phyloP scores from a whole-genome alignment of 2,329 filamentous ascomycete genomes.

The Beauveria scarabaeidicola region DNA sequence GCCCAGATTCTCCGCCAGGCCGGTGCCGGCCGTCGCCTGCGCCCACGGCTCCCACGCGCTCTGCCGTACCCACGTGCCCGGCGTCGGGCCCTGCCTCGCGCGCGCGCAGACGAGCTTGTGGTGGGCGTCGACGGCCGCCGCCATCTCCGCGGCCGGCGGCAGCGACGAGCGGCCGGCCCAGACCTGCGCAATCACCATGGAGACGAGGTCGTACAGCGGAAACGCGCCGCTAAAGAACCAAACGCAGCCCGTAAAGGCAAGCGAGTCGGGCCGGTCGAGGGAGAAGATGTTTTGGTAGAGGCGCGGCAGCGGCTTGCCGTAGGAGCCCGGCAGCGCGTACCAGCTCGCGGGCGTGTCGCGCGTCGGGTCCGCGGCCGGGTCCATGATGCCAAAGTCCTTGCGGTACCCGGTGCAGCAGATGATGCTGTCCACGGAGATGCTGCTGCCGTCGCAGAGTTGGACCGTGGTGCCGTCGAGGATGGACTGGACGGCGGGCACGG shows the following conservation, averaged over 20 bases:
- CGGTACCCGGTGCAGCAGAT: constrained; percentile 29
- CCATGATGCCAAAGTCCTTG: constrained; percentile 21
- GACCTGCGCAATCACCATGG: constrained; percentile 35
- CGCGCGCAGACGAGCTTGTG: constrained; percentile 24
- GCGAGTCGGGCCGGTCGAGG: constrained; percentile 30
- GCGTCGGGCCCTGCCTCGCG: constrained; percentile 19
- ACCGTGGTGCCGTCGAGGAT: constrained; percentile 19
- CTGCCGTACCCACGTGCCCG: constrained; percentile 22
- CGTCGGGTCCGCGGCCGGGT: constrained; percentile 20
- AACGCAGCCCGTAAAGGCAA: constrained; percentile 34
- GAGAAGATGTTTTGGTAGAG: constrained; percentile 39
- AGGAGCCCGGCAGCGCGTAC: constrained; percentile 18
- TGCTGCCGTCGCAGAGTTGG: constrained; percentile 20
- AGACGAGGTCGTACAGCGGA: constrained; percentile 32
- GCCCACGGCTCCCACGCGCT: constrained; percentile 31
- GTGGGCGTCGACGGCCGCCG: constrained; percentile 24
- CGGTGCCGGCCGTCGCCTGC: constrained; percentile 33
- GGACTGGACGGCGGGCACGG: constrained; percentile 26
- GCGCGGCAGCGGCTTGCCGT: constrained; percentile 23
- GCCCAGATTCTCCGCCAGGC: constrained; percentile 30
- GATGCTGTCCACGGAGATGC: constrained; percentile 22
- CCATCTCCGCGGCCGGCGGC: constrained; percentile 29
- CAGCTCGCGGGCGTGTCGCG: constrained; percentile 16
- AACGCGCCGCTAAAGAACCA: constrained; percentile 27
- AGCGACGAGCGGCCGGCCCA: constrained; percentile 31